Base-by-base conservation (phyloP, 495 filamentous ascomycete species). In the Podospora bellae-mahoneyi region DNA sequence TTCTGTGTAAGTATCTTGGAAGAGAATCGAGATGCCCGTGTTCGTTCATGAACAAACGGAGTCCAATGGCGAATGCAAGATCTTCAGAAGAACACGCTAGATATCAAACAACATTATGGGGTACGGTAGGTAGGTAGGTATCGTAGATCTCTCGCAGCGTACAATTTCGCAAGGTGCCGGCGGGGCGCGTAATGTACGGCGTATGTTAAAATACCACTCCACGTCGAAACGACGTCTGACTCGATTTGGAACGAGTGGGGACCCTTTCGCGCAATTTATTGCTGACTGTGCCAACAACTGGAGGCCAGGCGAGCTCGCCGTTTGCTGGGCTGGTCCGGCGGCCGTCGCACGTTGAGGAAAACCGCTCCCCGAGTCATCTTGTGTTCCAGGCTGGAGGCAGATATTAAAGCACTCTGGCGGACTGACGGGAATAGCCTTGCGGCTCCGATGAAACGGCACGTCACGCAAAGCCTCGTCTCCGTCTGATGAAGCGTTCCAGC, bases 401-500 rank as follows among this genome's bases (percentile, higher is more conserved):
- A 48, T 48, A 48, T 16, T 48, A 48, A 48, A 48, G 13, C 4
- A 32, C 3, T 5, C 4, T 32, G 30, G 30, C 30, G 30, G 4
- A 5, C 30, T 32, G 30, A 32, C 30, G 13, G 7, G 39, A 58
- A 58, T 58, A 58, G n/a, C 56, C 56, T 20, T 27, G 23, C 23
- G 56, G 56, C 56, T 59, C 56, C 3, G 56, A 23, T 59, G 19
- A 59, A 59, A 20, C 56, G 56, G 19, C 56, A 59, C 39, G 39
- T 48, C 39, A 48, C 39, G 9, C 15, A 48, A 48, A 10, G 39
- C 39, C 9, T 48, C 39, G 39, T 48, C 30, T 32, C 59, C 59
- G 59, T 61, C 59, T 61, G 23, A 61, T 61, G 23, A 61, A 28
- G 23, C 59, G 59, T 26, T 30, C 59, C 61, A 63, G 61, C 61